phyloP scores from a whole-genome alignment of 2,329 filamentous ascomycete species.

The Aspergillus vadensis region DNA sequence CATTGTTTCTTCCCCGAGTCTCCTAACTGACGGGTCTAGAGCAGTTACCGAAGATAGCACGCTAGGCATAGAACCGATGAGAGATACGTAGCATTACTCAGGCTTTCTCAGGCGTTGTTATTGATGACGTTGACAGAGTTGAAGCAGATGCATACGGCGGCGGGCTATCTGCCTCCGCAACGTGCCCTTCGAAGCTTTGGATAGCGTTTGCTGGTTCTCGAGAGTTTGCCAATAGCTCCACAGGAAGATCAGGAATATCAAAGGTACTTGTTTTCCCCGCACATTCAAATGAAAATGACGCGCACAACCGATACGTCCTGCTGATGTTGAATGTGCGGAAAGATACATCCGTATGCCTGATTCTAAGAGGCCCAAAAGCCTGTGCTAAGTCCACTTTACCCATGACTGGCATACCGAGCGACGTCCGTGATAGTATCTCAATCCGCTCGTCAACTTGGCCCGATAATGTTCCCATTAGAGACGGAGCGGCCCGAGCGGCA shows the following conservation, averaged over 20 bases:
- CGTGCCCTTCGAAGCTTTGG: background rate
- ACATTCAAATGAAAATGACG: slow-evolving; percentile 13
- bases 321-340: slow-evolving; percentile 18
- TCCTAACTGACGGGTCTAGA: too few species aligned
- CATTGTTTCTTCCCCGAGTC: too few species aligned
- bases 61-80: too few species aligned
- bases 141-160: slow-evolving; percentile 6
- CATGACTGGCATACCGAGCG: slow-evolving; percentile 4
- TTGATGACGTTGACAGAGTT: background rate
- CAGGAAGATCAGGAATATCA: background rate
- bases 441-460: slow-evolving; percentile 15
- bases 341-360: slow-evolving; percentile 12
- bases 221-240: slow-evolving; percentile 3
- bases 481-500: slow-evolving; percentile 14
- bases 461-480: slow-evolving; percentile 15
- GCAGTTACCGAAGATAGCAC: too few species aligned
- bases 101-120: background rate
- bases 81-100: background rate
- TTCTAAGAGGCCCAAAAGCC: slow-evolving; percentile 11
- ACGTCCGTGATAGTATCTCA: slow-evolving; percentile 9
- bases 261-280: slow-evolving; percentile 9
- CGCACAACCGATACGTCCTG: slow-evolving; percentile 11
- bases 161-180: background rate
- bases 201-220: background rate
- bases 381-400: slow-evolving; percentile 12